These are phyloP conservation scores for Isoetes taiwanensis DNA, from an alignment of 75 land plant genomes.

Conservation along the genomic window DNA sequence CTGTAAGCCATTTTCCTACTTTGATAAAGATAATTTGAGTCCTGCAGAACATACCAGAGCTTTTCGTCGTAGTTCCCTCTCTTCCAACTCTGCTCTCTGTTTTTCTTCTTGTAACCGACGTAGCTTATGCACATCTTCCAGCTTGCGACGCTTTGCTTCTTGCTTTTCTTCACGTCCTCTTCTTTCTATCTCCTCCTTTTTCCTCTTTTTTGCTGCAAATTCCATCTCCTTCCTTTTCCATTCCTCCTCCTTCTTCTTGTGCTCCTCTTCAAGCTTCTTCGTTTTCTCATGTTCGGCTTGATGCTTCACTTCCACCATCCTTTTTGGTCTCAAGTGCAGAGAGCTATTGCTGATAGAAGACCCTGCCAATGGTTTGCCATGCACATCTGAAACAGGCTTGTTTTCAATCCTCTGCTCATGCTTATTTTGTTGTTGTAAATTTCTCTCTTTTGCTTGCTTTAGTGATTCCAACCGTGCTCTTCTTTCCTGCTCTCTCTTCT, in stretches of 20 bases:
- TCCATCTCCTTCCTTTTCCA: conserved; percentile 66
- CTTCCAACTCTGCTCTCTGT: conserved; percentile 32
- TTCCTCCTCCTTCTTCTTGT: conserved; percentile 56
- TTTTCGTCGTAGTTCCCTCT: conserved; percentile 21
- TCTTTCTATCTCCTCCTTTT: conserved; percentile 56
- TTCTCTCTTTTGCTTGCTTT: conserved; percentile 11
- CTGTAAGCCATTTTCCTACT: neutral
- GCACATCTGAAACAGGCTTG: conserved; percentile 4
- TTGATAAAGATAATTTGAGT: neutral
- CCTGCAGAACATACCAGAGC: conserved; percentile 13
- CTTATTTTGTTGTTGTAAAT: neutral
- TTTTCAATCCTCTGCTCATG: conserved; percentile 9
- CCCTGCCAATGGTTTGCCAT: neutral
- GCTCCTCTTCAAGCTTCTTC: conserved; percentile 39
- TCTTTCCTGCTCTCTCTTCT: conserved; percentile 55
- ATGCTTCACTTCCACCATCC: conserved; percentile 18
- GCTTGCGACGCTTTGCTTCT: conserved; percentile 46
- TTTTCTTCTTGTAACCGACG: conserved; percentile 38
- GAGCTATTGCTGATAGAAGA: neutral
- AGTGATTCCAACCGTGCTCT: conserved; percentile 19
- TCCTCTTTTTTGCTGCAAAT: conserved; percentile 46
- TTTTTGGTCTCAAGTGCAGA: conserved; percentile 5
- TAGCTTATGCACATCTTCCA: conserved; percentile 35
- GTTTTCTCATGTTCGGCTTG: conserved; percentile 52
- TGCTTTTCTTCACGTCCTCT: conserved; percentile 53